Evolutionary conservation across 257 asterid species (phyloP).

Genomic region (Buddleja alternifolia): DNA sequence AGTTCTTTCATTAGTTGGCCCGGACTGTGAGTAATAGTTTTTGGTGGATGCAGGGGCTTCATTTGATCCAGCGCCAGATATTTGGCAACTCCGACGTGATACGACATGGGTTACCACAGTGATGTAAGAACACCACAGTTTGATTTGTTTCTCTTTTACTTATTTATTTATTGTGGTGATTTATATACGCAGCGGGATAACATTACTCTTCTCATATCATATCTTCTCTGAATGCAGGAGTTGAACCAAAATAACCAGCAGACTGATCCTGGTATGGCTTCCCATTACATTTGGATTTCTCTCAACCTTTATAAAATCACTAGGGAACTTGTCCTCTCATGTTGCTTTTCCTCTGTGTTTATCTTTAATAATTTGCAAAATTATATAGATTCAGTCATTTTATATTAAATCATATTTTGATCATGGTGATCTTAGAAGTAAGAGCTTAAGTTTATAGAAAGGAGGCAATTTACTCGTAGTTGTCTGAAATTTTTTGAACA

Average conservation of each 20-base stretch:
- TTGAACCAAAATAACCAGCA: constrained; percentile 44
- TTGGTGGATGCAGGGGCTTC: constrained; percentile 45
- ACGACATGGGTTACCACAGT: constrained; percentile 50
- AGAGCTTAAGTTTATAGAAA: not conserved
- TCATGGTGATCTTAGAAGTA: constrained; percentile 8
- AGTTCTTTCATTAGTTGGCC: constrained; percentile 11
- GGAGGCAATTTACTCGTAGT: not conserved
- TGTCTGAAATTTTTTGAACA: not conserved
- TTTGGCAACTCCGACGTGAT: constrained; percentile 34
- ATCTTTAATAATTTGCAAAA: too few species aligned
- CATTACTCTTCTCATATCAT: constrained; percentile 25
- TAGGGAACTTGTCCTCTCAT: not conserved
- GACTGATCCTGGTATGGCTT: constrained; percentile 64
- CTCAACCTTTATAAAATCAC: not conserved
- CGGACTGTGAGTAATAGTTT: constrained; percentile 13
- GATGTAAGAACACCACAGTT: constrained; percentile 43
- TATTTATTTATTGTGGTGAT: not conserved
- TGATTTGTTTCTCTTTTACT: not conserved
- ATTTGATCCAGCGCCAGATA: constrained; percentile 26
- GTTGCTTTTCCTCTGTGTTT: not conserved
- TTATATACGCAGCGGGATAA: constrained; percentile 1
- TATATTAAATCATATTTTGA: not conserved
- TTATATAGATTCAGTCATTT: not conserved
- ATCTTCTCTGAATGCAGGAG: constrained; percentile 49
- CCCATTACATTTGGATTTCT: not conserved